phyloP scores from a whole-genome alignment of 495 filamentous ascomycete genomes.

The Tuber microsphaerosporum region DNA sequence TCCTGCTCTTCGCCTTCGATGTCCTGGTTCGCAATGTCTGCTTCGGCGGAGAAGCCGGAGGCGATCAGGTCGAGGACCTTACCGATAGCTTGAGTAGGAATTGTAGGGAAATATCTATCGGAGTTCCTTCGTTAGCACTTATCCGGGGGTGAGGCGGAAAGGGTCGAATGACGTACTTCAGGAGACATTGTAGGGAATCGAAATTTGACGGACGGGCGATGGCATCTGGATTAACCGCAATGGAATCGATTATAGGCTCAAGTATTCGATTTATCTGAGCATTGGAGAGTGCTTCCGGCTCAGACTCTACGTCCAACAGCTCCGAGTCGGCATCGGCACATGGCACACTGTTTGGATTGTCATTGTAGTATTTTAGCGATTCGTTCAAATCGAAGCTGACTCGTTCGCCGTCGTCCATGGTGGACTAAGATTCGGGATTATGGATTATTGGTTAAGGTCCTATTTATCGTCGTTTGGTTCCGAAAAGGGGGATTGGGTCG shows the following conservation, averaged over 20 bases:
- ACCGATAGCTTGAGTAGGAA: slow-evolving; percentile 73
- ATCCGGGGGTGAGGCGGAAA: not conserved
- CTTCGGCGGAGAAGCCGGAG: slow-evolving; percentile 87
- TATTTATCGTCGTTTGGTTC: not conserved
- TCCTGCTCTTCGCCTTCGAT: slow-evolving; percentile 89
- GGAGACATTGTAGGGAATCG: slow-evolving; percentile 87
- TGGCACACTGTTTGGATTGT: slow-evolving; percentile 72
- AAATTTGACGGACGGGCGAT: slow-evolving; percentile 69
- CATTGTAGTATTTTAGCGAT: slow-evolving; percentile 89
- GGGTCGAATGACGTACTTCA: slow-evolving; percentile 79
- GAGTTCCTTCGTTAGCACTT: slow-evolving; percentile 8
- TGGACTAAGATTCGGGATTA: slow-evolving; percentile 30
- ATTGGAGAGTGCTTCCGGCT: slow-evolving; percentile 74
- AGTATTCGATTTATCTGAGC: slow-evolving; percentile 67
- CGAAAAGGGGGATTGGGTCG: not conserved
- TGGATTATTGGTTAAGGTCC: not conserved
- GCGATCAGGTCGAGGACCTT: slow-evolving; percentile 91
- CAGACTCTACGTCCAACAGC: slow-evolving; percentile 83
- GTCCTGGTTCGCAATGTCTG: slow-evolving; percentile 76
- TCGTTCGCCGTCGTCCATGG: slow-evolving; percentile 60
- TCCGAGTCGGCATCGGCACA: slow-evolving; percentile 82
- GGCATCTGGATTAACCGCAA: slow-evolving; percentile 84
- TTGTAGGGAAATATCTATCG: slow-evolving; percentile 70
- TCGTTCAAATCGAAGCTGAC: slow-evolving; percentile 90
- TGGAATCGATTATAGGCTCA: slow-evolving; percentile 86